Base-by-base conservation (phyloP, 495 filamentous ascomycete species). In the Oidiodendron maius region DNA sequence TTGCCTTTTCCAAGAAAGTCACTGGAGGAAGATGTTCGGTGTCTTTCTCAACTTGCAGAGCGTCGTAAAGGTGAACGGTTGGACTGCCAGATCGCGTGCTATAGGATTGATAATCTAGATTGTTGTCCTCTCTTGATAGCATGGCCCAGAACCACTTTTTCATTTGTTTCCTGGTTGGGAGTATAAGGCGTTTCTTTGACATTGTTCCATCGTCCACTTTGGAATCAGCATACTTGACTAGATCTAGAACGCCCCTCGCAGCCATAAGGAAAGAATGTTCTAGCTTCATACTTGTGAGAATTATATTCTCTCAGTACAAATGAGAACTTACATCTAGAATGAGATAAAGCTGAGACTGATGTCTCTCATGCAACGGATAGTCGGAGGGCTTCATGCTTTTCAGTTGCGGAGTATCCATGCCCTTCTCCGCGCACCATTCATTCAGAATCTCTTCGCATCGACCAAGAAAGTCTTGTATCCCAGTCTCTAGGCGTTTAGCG, bases 291-390 rank as follows among this genome's bases (percentile, higher is more conserved):
- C n/a, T 15, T 4, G 4, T 4, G n/a, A 13, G 18, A 17, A 13
- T 15, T n/a, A 13, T 6, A 4, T 4, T 37, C 35, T 3, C 18
- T 17, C 4, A 15, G 13, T 5, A 15, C n/a, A 4, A n/a, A 4
- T 4, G 5, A n/a, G 5, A 78, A 78, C 44, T 75, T 71, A 4
- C 82, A 80, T 0, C 79, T 74, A 91, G 76, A 32, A 89, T 67
- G 0, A 89, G 63, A 55, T 85, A 87, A 3, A 91, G 67, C 54
- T 89, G 83, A 12, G 76, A 69, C 39, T 83, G 73, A 41, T 78
- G 70, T 4, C 74, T 71, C 21, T 58, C 46, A 28, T 67, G 65
- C 5, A 50, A 57, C 21, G 43, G 35, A 16, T 50, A 50, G 4
- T 50, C 37, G 2, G 12, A 13, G 11, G 4, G 24, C 24, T 21